Evolutionary conservation across 2,329 filamentous ascomycete genomes (phyloP), one percentile per base, ranked within the genome.

Genomic region (Fonsecaea multimorphosa): DNA sequence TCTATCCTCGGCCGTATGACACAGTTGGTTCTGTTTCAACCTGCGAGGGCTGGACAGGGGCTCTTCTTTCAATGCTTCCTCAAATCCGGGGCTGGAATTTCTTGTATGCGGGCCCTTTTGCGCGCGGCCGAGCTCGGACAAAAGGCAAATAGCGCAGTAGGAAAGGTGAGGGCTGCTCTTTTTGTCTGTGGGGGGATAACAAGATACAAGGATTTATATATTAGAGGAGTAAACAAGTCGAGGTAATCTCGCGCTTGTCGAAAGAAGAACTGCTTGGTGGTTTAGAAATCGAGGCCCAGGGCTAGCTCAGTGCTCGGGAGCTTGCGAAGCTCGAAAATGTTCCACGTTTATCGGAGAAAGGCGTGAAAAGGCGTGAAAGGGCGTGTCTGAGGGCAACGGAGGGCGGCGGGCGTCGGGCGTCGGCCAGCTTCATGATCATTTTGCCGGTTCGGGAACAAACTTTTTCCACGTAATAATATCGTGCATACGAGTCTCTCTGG

Each of bases 371-470:
- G n/a, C n/a, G n/a, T n/a, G n/a, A n/a, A n/a, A n/a, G n/a, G n/a
- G n/a, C n/a, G n/a, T n/a, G n/a, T n/a, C n/a, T 8, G 2, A 27
- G 6, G 6, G 12, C 16, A 19, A 31, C 16, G 24, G 7, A 31
- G 24, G 9, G 44, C 44, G n/a, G n/a, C n/a, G n/a, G 29, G 29
- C 29, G 3, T 31, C 29, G 29, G 3, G 3, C 29, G 3, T 8
- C 8, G 3, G 29, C 29, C 8, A 31, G 8, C n/a, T 31, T 31
- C 3, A 8, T 8, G 3, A 40, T 60, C 46, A 53, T 53, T 60
- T 52, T 60, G 27, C 58, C 58, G 58, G 16, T 52, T 60, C 58
- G 9, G 58, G 29, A 34, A 52, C n/a, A 49, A 34, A 24, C 44
- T 49, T 49, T 24, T 49, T 24, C 44, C 40, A 46, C 40, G 8